Conservation (phyloP, 495 filamentous ascomycete species). For the Cudoniella acicularis region DNA sequence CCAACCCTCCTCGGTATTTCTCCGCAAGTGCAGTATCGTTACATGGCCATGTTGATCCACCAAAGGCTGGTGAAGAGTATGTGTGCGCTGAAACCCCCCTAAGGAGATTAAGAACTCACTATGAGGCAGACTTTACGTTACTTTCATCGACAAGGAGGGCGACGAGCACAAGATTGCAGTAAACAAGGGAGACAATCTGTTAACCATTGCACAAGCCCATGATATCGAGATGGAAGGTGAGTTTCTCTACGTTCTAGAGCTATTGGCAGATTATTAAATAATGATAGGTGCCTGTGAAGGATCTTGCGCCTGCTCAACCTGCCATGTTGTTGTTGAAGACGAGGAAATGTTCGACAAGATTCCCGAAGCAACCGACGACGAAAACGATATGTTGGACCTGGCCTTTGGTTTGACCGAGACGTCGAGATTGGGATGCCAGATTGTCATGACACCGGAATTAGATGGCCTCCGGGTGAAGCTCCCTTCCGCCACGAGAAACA, state of each 20-base stretch:
- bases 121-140: constrained; percentile 70
- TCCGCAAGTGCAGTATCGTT: constrained; percentile 54
- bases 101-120: constrained; percentile 3
- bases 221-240: constrained; percentile 95
- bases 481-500: constrained; percentile 90
- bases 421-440: constrained; percentile 91
- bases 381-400: constrained; percentile 98
- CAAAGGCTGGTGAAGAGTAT: constrained; percentile 94
- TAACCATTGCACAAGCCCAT: constrained; percentile 91
- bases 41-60: constrained; percentile 79
- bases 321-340: constrained; percentile 89
- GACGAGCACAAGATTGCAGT: constrained; percentile 72
- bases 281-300: constrained; percentile 80
- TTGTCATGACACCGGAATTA: constrained; percentile 83
- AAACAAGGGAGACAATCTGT: constrained; percentile 79
- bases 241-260: background rate
- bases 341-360: constrained; percentile 86
- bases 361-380: constrained; percentile 89
- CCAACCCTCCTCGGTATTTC: constrained; percentile 37
- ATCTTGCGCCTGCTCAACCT: constrained; percentile 94
- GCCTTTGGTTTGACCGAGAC: constrained; percentile 97
- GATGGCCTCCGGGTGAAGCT: constrained; percentile 82
- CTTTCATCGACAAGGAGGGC: constrained; percentile 94
- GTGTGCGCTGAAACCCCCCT: constrained; percentile 23
- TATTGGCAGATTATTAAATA: background rate